Conservation (phyloP, 2,329 filamentous ascomycete species). For the Graphilbum sp. region DNA sequence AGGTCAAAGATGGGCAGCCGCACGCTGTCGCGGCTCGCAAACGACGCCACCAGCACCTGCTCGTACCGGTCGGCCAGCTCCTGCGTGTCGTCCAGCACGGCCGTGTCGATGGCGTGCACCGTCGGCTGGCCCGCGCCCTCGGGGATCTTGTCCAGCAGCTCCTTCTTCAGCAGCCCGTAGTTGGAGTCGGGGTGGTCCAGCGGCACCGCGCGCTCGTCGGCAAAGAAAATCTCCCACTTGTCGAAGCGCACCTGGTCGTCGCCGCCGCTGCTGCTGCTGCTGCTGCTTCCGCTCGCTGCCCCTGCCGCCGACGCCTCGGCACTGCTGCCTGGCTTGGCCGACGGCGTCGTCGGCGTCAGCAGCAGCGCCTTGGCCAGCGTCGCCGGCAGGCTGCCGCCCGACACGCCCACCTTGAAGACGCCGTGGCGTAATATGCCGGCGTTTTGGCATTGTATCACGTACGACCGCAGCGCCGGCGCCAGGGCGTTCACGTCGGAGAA, state of each 20-base stretch:
- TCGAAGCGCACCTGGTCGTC: slow-evolving; percentile 57
- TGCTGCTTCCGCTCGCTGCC: no score
- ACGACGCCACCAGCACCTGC: slow-evolving; percentile 66
- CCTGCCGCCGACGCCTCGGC: no score
- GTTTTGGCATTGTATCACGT: slow-evolving; percentile 69
- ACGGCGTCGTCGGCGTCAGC: slow-evolving; percentile 26
- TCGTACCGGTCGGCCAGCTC: slow-evolving; percentile 92
- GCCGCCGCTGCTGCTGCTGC: no score
- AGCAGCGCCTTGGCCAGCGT: slow-evolving; percentile 76
- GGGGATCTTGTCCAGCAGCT: slow-evolving; percentile 81
- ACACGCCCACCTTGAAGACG: slow-evolving; percentile 81
- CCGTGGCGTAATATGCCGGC: slow-evolving; percentile 65
- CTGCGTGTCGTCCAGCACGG: slow-evolving; percentile 57
- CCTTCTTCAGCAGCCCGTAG: slow-evolving; percentile 72
- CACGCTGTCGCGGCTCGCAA: slow-evolving; percentile 85
- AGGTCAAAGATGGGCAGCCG: slow-evolving; percentile 92
- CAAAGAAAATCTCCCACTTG: slow-evolving; percentile 97
- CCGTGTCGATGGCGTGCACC: slow-evolving; percentile 61
- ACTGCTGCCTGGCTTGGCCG: no score
- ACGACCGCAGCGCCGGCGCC: slow-evolving; percentile 61
- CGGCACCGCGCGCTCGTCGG: slow-evolving; percentile 88
- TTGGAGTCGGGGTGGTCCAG: slow-evolving; percentile 90
- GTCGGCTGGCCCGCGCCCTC: slow-evolving; percentile 45
- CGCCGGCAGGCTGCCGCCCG: slow-evolving; percentile 82
- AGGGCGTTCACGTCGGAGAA: slow-evolving; percentile 57